Base-by-base conservation (phyloP, 2,329 filamentous ascomycete genomes). In the Penicillium olsonii region DNA sequence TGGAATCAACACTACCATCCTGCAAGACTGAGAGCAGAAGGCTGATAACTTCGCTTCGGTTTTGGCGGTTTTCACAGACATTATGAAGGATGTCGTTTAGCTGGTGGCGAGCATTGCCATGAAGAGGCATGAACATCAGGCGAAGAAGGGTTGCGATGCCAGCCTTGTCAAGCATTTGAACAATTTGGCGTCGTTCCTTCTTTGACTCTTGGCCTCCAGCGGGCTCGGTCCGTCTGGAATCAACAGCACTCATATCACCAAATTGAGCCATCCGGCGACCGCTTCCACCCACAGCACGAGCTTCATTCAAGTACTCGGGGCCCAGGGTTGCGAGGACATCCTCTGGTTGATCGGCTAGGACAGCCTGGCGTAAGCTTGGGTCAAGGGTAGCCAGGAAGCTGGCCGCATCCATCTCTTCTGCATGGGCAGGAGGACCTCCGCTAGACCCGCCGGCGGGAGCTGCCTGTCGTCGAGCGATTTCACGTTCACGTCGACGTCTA, bases 91-190 rank as follows among this genome's bases (percentile, higher is more conserved):
- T 89, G 47, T 87, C 86, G 67, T 94, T 92, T 45, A 99, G 79
- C 52, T 90, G 88, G 54, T 81, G 84, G 58, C 91, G 89, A 41
- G 94, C 87, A 54, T 89, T 94, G 18, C 89, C 90, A 56, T 92
- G 89, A 58, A 96, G 90, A 40, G 90, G 88, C 62, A 97, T 91
- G 69, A 99, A 99, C 92, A 99, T 96, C 9, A 99, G 81, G n/a
- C 95, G 89, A 37, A 99, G 80, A 27, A 99, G 77, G n/a, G 94
- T 97, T 20, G 95, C 94, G 57, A 99, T 87, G 20, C 95, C 94
- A 39, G 92, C 83, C 73, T 96, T 96, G 71, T 99, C 94, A 24
- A 99, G 83, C 87, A 99, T 96, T 68, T 99, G 94, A 19, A 96
- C 88, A 50, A 95, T 88, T 18, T 90, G 86, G 53, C 88, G 87